These are phyloP conservation scores for Nepenthes alata DNA, from an alignment of 179 eudicot species.

Conservation along the genomic window DNA sequence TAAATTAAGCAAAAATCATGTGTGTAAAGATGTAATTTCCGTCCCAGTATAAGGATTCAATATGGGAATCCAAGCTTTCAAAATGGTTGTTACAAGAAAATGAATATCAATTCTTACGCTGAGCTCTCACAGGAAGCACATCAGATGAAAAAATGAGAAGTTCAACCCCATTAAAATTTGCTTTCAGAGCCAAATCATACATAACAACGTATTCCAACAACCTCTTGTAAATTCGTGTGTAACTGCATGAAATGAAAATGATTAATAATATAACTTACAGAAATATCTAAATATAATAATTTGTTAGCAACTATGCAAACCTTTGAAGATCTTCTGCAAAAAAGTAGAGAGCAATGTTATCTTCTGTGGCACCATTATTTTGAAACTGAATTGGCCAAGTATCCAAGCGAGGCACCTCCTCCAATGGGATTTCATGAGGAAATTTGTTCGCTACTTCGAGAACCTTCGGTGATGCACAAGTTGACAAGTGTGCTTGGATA, in stretches of 20 bases:
- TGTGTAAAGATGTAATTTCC: not conserved
- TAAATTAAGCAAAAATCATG: too few relatives aligned
- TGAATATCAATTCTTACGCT: conserved; percentile 15
- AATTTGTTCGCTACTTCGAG: conserved; percentile 22
- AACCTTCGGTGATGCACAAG: conserved; percentile 22
- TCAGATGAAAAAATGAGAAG: conserved; percentile 29
- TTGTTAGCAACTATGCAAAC: conserved; percentile 9
- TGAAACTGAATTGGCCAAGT: conserved; percentile 26
- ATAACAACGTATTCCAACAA: conserved; percentile 24
- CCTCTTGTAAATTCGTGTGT: conserved; percentile 16
- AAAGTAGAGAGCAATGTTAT: conserved; percentile 34
- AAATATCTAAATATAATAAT: too few relatives aligned
- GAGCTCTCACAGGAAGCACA: conserved; percentile 28
- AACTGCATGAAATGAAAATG: conserved; percentile 18
- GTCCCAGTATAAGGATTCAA: not conserved
- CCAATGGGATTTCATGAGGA: conserved; percentile 13
- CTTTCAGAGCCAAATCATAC: conserved; percentile 27
- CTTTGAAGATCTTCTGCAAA: conserved; percentile 36
- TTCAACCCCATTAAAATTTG: conserved; percentile 22
- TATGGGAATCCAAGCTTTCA: not conserved
- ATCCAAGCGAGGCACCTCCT: conserved; percentile 16
- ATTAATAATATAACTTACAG: not conserved
- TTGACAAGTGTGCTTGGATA: conserved; percentile 33
- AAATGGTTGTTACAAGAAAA: not conserved
- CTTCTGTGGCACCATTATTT: conserved; percentile 18